phyloP scores from a whole-genome alignment of 805 yeast species.

The Cyberlindnera mississippiensis region DNA sequence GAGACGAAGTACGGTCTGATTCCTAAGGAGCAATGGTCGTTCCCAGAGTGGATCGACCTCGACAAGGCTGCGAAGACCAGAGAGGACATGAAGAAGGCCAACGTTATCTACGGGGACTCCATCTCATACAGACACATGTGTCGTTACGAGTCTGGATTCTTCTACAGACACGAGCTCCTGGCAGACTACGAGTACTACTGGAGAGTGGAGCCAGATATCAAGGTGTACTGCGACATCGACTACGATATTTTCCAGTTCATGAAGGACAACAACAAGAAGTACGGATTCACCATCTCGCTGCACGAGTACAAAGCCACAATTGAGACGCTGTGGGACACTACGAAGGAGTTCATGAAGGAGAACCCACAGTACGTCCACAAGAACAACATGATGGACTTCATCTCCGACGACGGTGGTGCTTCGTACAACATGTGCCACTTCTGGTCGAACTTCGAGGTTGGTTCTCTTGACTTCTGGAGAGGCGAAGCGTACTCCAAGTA shows the following conservation, averaged over 20 bases:
- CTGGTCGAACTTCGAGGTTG: slow-evolving; percentile 80
- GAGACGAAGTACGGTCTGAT: slow-evolving; percentile 58
- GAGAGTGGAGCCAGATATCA: slow-evolving; percentile 74
- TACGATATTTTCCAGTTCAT: slow-evolving; percentile 63
- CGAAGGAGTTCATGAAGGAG: slow-evolving; percentile 41
- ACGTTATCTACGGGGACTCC: slow-evolving; percentile 55
- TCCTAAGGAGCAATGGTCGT: slow-evolving; percentile 62
- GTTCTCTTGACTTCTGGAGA: slow-evolving; percentile 68
- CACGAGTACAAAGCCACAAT: slow-evolving; percentile 65
- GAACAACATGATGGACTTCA: slow-evolving; percentile 58
- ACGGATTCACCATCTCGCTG: slow-evolving; percentile 68
- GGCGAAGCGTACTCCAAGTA: slow-evolving; percentile 53
- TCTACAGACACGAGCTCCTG: slow-evolving; percentile 60
- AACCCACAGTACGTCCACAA: slow-evolving; percentile 39
- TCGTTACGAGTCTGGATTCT: slow-evolving; percentile 48
- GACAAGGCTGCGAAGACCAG: slow-evolving; percentile 45
- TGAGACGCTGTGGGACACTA: slow-evolving; percentile 59
- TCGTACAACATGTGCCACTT: slow-evolving; percentile 75
- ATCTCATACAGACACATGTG: slow-evolving; percentile 71
- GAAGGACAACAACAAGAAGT: slow-evolving; percentile 51
- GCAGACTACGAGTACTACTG: slow-evolving; percentile 64
- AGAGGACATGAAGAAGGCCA: slow-evolving; percentile 38
- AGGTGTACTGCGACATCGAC: slow-evolving; percentile 57
- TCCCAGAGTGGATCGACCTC: slow-evolving; percentile 62
- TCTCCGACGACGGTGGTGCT: slow-evolving; percentile 62